A percentile compares a stretch with the other conserved stretches of the same genome.
phyloP scores from a whole-genome alignment of 352 stramenopile genomes.

The Pythium utonaiense region DNA sequence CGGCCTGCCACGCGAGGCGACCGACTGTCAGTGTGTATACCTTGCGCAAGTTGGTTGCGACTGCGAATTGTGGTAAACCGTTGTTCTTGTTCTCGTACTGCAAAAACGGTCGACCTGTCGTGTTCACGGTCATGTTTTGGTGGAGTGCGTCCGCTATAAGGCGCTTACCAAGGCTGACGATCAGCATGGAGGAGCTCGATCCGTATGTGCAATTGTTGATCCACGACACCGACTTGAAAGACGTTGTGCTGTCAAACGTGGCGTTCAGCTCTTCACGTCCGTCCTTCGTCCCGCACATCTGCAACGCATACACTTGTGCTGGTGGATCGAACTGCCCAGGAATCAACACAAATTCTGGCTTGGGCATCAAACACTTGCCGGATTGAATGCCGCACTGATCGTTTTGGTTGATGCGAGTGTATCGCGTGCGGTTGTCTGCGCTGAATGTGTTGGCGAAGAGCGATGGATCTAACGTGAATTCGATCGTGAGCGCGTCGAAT shows the following conservation, averaged over 20 bases:
- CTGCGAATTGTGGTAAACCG: too few species aligned
- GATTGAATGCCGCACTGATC: not conserved
- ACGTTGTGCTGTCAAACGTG: not conserved
- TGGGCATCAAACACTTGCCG: not conserved
- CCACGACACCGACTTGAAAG: too few species aligned
- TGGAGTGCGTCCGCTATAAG: not conserved
- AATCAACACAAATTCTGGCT: not conserved
- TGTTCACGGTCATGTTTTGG: not conserved
- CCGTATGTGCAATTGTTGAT: not conserved
- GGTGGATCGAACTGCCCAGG: not conserved
- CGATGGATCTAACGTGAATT: not conserved
- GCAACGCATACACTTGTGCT: too few species aligned
- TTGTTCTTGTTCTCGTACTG: not conserved
- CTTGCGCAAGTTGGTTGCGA: not conserved
- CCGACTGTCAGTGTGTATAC: not conserved
- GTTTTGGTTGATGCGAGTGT: not conserved
- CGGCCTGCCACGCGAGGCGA: not conserved
- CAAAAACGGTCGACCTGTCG: not conserved
- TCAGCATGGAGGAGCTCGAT: not conserved
- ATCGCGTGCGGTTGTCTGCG: not conserved
- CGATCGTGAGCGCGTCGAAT: not conserved
- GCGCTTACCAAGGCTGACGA: not conserved
- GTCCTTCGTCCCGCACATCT: too few species aligned
- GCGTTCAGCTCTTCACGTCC: not conserved
- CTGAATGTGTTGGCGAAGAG: not conserved